Percentiles rank a stretch among this genome's conserved stretches.
phyloP scores from a whole-genome alignment of 148 eudicot species.

The Rhododendron mucronatum region DNA sequence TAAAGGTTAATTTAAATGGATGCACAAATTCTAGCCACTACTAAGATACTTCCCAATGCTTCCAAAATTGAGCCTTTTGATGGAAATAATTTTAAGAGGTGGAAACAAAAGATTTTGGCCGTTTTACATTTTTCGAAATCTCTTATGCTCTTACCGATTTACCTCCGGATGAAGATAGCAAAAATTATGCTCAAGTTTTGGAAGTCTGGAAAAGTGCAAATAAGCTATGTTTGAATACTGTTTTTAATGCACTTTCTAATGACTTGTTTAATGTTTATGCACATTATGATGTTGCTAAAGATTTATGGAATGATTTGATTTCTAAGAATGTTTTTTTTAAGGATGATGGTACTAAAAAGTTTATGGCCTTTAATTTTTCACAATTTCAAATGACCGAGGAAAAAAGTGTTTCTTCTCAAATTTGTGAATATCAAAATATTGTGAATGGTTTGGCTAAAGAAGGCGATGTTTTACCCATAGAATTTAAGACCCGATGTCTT shows the following conservation, averaged over 20 bases:
- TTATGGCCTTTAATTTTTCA: not conserved
- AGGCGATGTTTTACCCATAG: too few relatives aligned
- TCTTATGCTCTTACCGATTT: not conserved
- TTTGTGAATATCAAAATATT: too few relatives aligned
- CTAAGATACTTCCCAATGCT: too few relatives aligned
- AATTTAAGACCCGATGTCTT: too few relatives aligned
- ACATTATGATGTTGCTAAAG: too few relatives aligned
- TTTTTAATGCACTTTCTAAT: not conserved
- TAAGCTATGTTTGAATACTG: not conserved
- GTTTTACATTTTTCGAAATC: not conserved
- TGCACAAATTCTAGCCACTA: too few relatives aligned
- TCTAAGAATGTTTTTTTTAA: too few relatives aligned
- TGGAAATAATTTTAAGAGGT: not conserved
- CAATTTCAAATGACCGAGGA: not conserved
- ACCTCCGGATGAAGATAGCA: not conserved
- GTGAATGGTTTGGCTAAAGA: too few relatives aligned
- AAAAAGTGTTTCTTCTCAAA: too few relatives aligned
- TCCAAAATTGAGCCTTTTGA: not conserved
- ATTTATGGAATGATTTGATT: too few relatives aligned
- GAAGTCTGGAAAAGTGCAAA: not conserved
- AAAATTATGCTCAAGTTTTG: not conserved
- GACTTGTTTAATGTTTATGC: too few relatives aligned
- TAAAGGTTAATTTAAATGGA: too few relatives aligned
- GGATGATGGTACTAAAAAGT: not conserved
- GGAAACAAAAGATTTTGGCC: not conserved